Evolutionary conservation across 768 basidiomycete genomes (phyloP).

Genomic region (Tylopilus cervinicoccineus): DNA sequence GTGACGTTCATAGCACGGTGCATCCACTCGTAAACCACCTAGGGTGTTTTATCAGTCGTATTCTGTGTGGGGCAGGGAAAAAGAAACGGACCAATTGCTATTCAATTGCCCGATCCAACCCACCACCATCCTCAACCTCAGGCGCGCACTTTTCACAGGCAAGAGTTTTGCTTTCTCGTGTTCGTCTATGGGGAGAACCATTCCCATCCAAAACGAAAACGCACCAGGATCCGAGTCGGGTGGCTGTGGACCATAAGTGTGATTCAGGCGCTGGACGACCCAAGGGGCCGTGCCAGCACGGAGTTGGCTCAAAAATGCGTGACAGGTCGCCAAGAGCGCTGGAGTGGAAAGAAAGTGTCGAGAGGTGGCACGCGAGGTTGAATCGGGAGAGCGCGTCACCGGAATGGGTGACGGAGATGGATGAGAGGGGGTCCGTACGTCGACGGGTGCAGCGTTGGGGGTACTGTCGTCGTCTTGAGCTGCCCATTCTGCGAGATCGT

Average conservation of each 20-base stretch:
- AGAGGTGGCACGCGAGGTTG: background rate
- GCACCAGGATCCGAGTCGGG: constrained; percentile 50
- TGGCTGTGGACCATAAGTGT: constrained; percentile 76
- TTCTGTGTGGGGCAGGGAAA: constrained; percentile 12
- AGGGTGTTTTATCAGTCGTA: constrained; percentile 19
- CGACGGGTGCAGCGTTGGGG: constrained; percentile 2
- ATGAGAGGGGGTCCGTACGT: constrained; percentile 7
- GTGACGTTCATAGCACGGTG: constrained; percentile 41
- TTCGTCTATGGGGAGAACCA: constrained; percentile 88
- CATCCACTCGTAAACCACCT: constrained; percentile 81
- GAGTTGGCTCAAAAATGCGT: constrained; percentile 57
- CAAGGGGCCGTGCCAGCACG: constrained; percentile 80
- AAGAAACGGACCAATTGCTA: constrained; percentile 46
- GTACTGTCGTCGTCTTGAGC: constrained; percentile 8
- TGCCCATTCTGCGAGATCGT: constrained; percentile 30
- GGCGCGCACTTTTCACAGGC: constrained; percentile 70
- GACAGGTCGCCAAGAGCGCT: constrained; percentile 49
- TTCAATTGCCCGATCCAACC: constrained; percentile 90
- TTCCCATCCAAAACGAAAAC: constrained; percentile 89
- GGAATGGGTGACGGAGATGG: constrained; percentile 4
- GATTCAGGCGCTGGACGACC: constrained; percentile 84
- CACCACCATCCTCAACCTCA: constrained; percentile 80
- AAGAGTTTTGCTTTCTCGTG: constrained; percentile 84
- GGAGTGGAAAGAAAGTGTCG: constrained; percentile 20
- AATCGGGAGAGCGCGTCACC: constrained; percentile 1